phyloP scores from a whole-genome alignment of 177 flowering plant genomes.

The Tripterygium wilfordii region DNA sequence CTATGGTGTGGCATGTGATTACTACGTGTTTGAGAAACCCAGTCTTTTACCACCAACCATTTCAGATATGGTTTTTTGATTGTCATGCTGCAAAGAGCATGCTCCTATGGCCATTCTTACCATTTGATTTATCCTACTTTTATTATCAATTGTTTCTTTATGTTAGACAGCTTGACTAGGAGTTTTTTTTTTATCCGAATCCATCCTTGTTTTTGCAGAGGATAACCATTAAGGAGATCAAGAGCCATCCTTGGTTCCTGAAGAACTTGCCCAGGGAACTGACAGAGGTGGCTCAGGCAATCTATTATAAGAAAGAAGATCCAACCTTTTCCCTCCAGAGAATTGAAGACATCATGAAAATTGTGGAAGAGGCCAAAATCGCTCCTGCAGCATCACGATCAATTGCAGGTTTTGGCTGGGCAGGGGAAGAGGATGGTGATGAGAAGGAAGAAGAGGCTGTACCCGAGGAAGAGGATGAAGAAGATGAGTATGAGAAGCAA shows the following conservation, averaged over 20 bases:
- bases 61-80: too few relatives aligned
- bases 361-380: constrained; percentile 47
- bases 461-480: constrained; percentile 31
- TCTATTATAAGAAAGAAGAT: constrained; percentile 37
- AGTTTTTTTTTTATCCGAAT: too few relatives aligned
- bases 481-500: constrained; percentile 32
- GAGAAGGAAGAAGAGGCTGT: constrained; percentile 11
- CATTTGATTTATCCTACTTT: not conserved
- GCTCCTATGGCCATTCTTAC: too few relatives aligned
- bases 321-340: constrained; percentile 46
- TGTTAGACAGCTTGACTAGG: not conserved
- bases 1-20: too few relatives aligned
- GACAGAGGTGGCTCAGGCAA: constrained; percentile 40
- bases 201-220: constrained; percentile 39
- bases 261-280: constrained; percentile 59
- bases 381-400: constrained; percentile 30
- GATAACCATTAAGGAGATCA: constrained; percentile 48
- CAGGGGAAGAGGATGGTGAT: constrained; percentile 23
- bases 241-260: constrained; percentile 58
- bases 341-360: constrained; percentile 53
- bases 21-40: too few relatives aligned
- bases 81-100: too few relatives aligned
- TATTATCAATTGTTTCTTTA: not conserved
- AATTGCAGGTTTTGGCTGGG: constrained; percentile 38
- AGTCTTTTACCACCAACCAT: too few relatives aligned